phyloP scores from a whole-genome alignment of 768 basidiomycete genomes.

The Psilocybe azurescens region DNA sequence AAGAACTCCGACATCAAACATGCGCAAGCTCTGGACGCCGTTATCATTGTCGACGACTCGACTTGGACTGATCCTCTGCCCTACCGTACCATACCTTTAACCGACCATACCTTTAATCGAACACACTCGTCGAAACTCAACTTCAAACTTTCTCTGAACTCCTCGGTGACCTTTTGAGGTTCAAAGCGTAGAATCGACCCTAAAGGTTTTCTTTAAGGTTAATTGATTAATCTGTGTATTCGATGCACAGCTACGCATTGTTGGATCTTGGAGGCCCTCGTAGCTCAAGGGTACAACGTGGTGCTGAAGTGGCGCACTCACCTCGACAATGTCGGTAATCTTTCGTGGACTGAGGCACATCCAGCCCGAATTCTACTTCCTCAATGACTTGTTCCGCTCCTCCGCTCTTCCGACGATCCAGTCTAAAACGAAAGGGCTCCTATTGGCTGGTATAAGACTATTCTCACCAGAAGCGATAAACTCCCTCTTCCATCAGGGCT shows the following conservation, averaged over 20 bases:
- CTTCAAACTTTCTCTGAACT: conserved; percentile 8
- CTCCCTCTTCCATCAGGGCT: conserved; percentile 13
- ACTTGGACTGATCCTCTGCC: too few relatives aligned
- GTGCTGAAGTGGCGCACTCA: not conserved
- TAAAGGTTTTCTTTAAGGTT: conserved; percentile 7
- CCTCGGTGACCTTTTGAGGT: conserved; percentile 11
- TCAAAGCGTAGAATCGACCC: conserved; percentile 1
- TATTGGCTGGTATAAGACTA: conserved; percentile 22
- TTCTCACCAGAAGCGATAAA: conserved; percentile 6
- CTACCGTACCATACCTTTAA: too few relatives aligned
- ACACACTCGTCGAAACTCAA: not conserved
- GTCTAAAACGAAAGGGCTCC: conserved; percentile 22
- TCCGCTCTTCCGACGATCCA: conserved; percentile 18
- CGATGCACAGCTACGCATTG: not conserved
- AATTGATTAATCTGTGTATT: conserved; percentile 4
- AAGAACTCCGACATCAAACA: too few relatives aligned
- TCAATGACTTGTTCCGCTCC: conserved; percentile 10
- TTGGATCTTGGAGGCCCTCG: not conserved
- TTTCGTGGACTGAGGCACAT: not conserved
- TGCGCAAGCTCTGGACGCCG: too few relatives aligned
- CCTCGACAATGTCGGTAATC: not conserved
- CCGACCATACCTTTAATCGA: not conserved
- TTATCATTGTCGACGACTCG: too few relatives aligned
- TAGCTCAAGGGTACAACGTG: not conserved
- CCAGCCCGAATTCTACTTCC: not conserved